Evolutionary conservation across 2,329 filamentous ascomycete genomes (phyloP), one percentile per base, ranked within the genome.

Genomic region (Venturia aucupariae): DNA sequence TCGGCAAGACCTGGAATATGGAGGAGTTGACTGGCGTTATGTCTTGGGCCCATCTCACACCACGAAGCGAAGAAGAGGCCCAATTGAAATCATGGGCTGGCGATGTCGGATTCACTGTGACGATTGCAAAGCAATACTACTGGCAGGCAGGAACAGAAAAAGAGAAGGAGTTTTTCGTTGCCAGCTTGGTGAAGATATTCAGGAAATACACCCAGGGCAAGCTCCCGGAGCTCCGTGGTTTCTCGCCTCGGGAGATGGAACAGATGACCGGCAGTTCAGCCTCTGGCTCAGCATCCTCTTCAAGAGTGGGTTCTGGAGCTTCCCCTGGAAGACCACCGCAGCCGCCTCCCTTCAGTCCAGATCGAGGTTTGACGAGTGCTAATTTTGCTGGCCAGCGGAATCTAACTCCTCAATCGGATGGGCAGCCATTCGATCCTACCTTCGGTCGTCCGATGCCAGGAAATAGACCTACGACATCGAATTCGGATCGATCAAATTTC

Each of bases 91-190:
- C 88, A 72, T 96, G 90, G 90, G 93, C 91, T 27, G 87, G 89
- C 62, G 87, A 88, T 65, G 85, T 86, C 55, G 94, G 94, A 19
- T 97, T 99, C 72, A 81, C 89, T 32, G 90, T 97, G 61, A 94
- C 88, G 1, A 84, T 99, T 35, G 88, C 89, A 32, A 99, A 99
- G 75, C 90, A 92, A 0, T 99, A 99, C 77, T 99, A 94, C 75
- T 99, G 94, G 94, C 86, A 96, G 75, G 92, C 94, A 41, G 87
- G 91, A 68, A 94, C 90, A 0, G 84, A 90, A 63, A 97, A 97
- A 78, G 94, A 99, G 77, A 97, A 97, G 81, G 93, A 96, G 73
- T 97, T 97, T 78, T 99, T 99, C 76, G 94, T 99, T 71, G 92
- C 90, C 41, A 97, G 92, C 75, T 78, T 97, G 69, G 86, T 97